Base-by-base conservation (phyloP, 2,329 filamentous ascomycete genomes). In the Phialophora tarda region DNA sequence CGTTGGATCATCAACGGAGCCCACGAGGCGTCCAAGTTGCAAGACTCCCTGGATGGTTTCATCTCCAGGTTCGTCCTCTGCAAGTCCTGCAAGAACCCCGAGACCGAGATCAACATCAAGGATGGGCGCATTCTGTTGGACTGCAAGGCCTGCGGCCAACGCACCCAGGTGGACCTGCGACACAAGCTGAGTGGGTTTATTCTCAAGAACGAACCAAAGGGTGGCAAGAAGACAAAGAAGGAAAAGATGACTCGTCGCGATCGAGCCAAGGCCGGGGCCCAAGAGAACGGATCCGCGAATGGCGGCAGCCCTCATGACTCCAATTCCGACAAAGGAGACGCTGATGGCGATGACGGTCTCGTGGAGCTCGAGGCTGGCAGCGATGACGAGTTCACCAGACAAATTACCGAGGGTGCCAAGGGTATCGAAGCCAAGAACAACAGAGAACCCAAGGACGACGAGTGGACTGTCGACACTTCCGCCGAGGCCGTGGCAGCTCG, bases 1-100 rank as follows among this genome's bases (percentile, higher is more conserved):
- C 95, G 95, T 79, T 99, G 95, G 94, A 99, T 99, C 83, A 98
- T 99, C 87, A 99, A 99, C 83, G 95, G 95, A 78, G 92, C 94
- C 73, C 95, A 99, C 79, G 95, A 99, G 73, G 89, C 94, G 70
- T 83, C 85, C 80, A 98, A 98, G 85, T 90, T 99, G 57, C 95
- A 99, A 84, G 95, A 98, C 79, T 93, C 97, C 75, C 91, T 99
- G 57, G 94, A 98, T 79, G 93, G 93, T 75, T 99, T 99, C 87
- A 99, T 99, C 83, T 87, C 89, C 85, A 97, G 92, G 83, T 99
- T 98, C 74, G 95, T 99, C 76, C 93, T 99, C 71, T 99, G 95
- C 91, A 96, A 96, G 85, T 94, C 96, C 80, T 99, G 95, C 90
- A 97, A 97, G 88, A 99, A 99, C 81, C 95, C 95, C 41, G 95